These are phyloP conservation scores for Uronychia binucleata DNA, from an alignment of 73 alveolate species.

Conservation along the genomic window DNA sequence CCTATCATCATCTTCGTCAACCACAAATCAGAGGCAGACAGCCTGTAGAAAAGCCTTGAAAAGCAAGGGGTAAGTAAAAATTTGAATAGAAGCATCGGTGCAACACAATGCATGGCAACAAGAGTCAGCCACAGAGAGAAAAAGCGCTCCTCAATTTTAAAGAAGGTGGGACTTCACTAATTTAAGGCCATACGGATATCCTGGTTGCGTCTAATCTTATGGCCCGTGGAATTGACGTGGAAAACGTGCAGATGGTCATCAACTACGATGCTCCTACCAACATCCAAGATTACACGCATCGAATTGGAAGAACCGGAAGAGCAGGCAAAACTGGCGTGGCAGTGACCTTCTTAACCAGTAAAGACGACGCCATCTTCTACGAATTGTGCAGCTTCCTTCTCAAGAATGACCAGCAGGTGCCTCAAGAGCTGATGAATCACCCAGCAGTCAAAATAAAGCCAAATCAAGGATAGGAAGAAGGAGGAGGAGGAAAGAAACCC, in stretches of 20 bases:
- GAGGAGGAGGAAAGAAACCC: not conserved
- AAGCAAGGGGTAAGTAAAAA: conserved; percentile 35
- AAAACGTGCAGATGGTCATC: conserved; percentile 87
- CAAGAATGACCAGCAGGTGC: conserved; percentile 50
- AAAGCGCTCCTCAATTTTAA: conserved; percentile 49
- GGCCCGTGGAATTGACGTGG: conserved; percentile 89
- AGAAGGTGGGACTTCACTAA: not conserved
- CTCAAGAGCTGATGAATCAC: conserved; percentile 35
- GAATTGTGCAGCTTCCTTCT: conserved; percentile 62
- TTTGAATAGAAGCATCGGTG: too few species aligned
- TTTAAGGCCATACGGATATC: conserved; percentile 20
- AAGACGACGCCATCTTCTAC: conserved; percentile 70
- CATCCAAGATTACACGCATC: conserved; percentile 88
- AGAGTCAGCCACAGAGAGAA: conserved; percentile 78
- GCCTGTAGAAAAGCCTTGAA: conserved; percentile 10
- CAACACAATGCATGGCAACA: conserved; percentile 80
- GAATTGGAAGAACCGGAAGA: conserved; percentile 97
- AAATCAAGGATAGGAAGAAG: not conserved
- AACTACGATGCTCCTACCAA: conserved; percentile 92
- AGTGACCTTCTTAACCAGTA: conserved; percentile 82
- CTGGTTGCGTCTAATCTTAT: conserved; percentile 58
- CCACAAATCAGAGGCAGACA: conserved; percentile 69
- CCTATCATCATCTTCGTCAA: conserved; percentile 79
- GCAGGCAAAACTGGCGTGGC: conserved; percentile 95
- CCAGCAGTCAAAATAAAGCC: not conserved